Base-by-base conservation (phyloP, 2,329 filamentous ascomycete genomes). In the Aureobasidium leucospermi region DNA sequence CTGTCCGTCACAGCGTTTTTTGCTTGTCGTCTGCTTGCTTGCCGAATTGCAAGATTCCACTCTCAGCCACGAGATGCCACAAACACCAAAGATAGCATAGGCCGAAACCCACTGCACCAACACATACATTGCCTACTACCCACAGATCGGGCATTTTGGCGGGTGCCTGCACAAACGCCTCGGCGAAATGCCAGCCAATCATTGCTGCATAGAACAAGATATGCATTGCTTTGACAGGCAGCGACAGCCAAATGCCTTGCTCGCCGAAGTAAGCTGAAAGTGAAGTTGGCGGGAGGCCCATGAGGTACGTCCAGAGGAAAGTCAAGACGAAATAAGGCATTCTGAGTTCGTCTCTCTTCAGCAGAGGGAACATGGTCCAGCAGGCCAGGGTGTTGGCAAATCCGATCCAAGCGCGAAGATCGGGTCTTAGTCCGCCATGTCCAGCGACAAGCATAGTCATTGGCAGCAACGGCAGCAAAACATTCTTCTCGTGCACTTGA, bases 401-500 rank as follows among this genome's bases (percentile, higher is more conserved):
- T n/a, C 92, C 92, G 4, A 97, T 87, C 94, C 94, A 99, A 1
- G 90, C 86, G 51, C 94, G 84, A 16, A 83, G 84, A 57, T 87
- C 85, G 61, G 88, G 88, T 61, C 84, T 84, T 52, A 99, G 76
- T 0, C 93, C 93, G 51, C 89, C 83, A 63, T 86, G 84, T 15
- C 88, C 86, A 15, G 89, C 88, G 41, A 99, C 79, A 5, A 97
- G 79, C 6, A 96, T 75, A 0, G 92, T 97, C 89, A 95, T 96
- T 0, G 94, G 94, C 71, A 97, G 83, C 48, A 99, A 78, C 1
- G 94, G 95, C 2, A 99, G 82, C 5, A 99, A 79, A 0, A 96
- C 90, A 65, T 92, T 96, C 81, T 99, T 99, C 76, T 99, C 94
- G 68, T 99, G 94, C 0, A 99, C 95, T 71, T 99, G 94, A 72